A percentile compares a stretch with the other conserved stretches of the same genome.
Conservation (phyloP, 208 protist genomes). For the Leishmania turanica region DNA sequence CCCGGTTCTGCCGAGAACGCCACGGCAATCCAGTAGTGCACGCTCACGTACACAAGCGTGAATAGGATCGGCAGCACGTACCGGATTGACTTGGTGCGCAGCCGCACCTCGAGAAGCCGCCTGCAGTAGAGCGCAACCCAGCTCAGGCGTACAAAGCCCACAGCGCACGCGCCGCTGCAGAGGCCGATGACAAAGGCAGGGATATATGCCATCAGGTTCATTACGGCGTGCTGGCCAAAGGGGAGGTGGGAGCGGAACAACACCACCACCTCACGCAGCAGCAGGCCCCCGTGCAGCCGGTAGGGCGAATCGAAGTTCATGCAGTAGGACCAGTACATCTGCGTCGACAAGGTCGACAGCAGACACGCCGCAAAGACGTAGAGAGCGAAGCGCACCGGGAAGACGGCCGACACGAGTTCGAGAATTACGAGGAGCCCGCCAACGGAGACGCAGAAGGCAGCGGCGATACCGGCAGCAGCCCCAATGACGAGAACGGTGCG, state of each 20-base stretch:
- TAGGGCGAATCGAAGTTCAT: slow-evolving; percentile 39
- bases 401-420: slow-evolving; percentile 51
- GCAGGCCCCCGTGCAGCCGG: slow-evolving; percentile 25
- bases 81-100: slow-evolving; percentile 40
- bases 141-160: slow-evolving; percentile 46
- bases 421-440: slow-evolving; percentile 59
- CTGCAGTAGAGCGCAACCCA: slow-evolving; percentile 42
- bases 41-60: slow-evolving; percentile 44
- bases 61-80: slow-evolving; percentile 46
- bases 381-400: slow-evolving; percentile 56
- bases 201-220: slow-evolving; percentile 53
- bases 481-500: slow-evolving; percentile 54
- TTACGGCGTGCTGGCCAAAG: slow-evolving; percentile 43
- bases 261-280: slow-evolving; percentile 41
- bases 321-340: slow-evolving; percentile 56
- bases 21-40: slow-evolving; percentile 42
- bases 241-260: slow-evolving; percentile 38
- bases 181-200: slow-evolving; percentile 44
- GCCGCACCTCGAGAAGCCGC: slow-evolving; percentile 35
- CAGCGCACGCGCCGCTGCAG: slow-evolving; percentile 39
- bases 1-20: slow-evolving; percentile 9
- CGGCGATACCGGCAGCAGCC: slow-evolving; percentile 50
- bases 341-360: slow-evolving; percentile 46
- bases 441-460: slow-evolving; percentile 55
- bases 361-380: slow-evolving; percentile 66